phyloP scores from a whole-genome alignment of 129 eudicot species.

The Saposhnikovia divaricata region DNA sequence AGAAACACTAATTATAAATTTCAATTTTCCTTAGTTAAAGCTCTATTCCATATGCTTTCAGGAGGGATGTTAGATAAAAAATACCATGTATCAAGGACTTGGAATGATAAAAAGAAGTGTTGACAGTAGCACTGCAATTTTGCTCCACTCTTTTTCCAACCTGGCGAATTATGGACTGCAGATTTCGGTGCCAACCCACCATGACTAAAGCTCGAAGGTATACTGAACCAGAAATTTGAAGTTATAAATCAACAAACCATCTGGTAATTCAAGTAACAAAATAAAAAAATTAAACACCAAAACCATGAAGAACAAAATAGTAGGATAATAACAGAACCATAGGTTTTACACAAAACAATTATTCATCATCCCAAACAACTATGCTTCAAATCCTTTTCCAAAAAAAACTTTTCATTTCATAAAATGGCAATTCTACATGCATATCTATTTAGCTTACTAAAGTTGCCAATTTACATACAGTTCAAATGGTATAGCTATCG shows the following conservation, averaged over 20 bases:
- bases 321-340: not conserved
- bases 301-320: not conserved
- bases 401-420: not conserved
- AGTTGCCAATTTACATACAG: not conserved
- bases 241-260: not conserved
- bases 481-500: not conserved
- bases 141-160: slow-evolving; percentile 55
- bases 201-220: slow-evolving; percentile 26
- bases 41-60: not conserved
- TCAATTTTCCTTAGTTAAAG: not conserved
- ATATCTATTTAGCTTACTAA: not conserved
- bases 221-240: slow-evolving; percentile 8
- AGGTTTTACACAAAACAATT: not conserved
- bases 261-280: not conserved
- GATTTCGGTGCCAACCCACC: slow-evolving; percentile 81
- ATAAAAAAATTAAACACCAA: not conserved
- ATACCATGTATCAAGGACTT: slow-evolving; percentile 48
- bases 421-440: not conserved
- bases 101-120: slow-evolving; percentile 36
- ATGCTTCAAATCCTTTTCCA: not conserved
- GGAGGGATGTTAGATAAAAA: slow-evolving; percentile 4
- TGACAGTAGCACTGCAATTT: slow-evolving; percentile 28
- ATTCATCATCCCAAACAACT: not conserved
- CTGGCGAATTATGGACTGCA: slow-evolving; percentile 48
- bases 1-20: not conserved